Conservation (phyloP, 345 rosid species). For the Arabis alpina region DNA sequence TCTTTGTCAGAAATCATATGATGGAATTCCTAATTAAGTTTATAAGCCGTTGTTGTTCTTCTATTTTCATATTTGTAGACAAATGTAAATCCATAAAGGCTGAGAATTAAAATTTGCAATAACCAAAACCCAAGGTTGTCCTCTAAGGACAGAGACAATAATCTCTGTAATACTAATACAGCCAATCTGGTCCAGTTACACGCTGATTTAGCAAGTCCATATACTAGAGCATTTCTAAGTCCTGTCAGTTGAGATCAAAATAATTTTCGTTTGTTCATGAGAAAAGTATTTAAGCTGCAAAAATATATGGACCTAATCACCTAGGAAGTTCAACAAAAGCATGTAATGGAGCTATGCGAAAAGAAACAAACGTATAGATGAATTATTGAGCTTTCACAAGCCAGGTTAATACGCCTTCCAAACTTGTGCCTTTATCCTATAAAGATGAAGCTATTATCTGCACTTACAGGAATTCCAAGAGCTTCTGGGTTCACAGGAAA, state of each 20-base stretch:
- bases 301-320: neutral
- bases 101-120: neutral
- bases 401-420: neutral
- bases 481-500: constrained; percentile 93
- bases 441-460: neutral
- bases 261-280: neutral
- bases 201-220: neutral
- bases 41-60: neutral
- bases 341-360: neutral
- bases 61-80: neutral
- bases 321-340: neutral
- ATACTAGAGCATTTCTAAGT: neutral
- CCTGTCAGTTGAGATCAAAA: neutral
- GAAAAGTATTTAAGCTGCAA: neutral
- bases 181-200: neutral
- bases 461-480: constrained; percentile 96
- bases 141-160: neutral
- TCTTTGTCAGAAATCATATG: neutral
- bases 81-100: constrained; percentile 5
- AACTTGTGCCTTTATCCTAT: neutral
- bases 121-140: neutral
- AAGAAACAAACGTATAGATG: neutral
- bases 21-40: neutral
- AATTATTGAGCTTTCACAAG: neutral
- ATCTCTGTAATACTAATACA: neutral